Conservation (phyloP, 2,329 filamentous ascomycete genomes). For the Chaetomiaceae sp. region DNA sequence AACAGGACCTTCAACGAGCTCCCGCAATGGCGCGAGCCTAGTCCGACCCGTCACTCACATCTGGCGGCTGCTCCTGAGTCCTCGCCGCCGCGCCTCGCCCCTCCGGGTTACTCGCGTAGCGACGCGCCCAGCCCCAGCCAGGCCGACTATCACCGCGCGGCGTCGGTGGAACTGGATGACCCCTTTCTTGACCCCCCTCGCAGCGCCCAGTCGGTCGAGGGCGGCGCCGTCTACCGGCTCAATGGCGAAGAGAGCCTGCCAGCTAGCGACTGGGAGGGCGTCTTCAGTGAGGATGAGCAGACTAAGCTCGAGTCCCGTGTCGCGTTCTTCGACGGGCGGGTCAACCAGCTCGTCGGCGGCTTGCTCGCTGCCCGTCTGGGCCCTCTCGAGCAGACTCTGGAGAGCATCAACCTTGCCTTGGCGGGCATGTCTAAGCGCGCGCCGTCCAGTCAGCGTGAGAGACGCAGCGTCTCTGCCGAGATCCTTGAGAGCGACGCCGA, state of each 20-base stretch:
- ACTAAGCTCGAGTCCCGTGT: constrained; percentile 75
- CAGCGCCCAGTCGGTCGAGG: constrained; percentile 44
- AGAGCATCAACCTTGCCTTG: constrained; percentile 66
- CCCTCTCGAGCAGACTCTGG: constrained; percentile 74
- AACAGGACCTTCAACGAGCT: constrained; percentile 49
- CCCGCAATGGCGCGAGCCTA: constrained; percentile 42
- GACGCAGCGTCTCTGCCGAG: constrained; percentile 65
- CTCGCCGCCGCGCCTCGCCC: constrained; percentile 48
- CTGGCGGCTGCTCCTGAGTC: constrained; percentile 32
- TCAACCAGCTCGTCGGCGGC: constrained; percentile 77
- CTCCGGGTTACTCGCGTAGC: constrained; percentile 47
- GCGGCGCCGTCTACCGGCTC: constrained; percentile 56
- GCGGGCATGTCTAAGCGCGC: constrained; percentile 49
- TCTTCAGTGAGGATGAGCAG: constrained; percentile 75
- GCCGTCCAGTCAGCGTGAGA: constrained; percentile 50
- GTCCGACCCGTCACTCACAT: constrained; percentile 34
- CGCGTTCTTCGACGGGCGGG: constrained; percentile 83
- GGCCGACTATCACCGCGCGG: constrained; percentile 26
- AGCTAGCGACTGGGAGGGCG: constrained; percentile 87
- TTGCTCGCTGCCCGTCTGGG: constrained; percentile 69
- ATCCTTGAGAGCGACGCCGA: constrained; percentile 81
- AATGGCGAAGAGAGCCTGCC: constrained; percentile 58
- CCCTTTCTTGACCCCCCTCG: constrained; percentile 51
- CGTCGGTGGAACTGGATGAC: constrained; percentile 44
- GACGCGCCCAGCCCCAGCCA: constrained; percentile 71